Evolutionary conservation across 108 stramenopile genomes (phyloP).

Genomic region (Fistulifera pelliculosa): DNA sequence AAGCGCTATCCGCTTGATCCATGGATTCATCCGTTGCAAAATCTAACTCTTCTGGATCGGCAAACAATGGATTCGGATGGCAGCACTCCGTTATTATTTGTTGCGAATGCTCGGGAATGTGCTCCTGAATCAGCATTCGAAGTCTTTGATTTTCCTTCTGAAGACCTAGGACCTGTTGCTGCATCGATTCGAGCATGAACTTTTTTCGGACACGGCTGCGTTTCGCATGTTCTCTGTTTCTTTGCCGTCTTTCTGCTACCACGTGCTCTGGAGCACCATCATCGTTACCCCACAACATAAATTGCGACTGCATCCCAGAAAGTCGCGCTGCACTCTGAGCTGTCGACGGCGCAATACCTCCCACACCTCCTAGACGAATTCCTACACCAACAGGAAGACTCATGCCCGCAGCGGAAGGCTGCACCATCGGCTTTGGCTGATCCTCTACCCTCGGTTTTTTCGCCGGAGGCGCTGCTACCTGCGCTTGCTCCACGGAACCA

Average conservation of each 20-base stretch:
- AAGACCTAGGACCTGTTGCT: constrained; percentile 79
- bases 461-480: not conserved
- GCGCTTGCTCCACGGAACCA: not conserved
- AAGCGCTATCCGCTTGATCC: constrained; percentile 68
- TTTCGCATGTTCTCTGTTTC: constrained; percentile 97
- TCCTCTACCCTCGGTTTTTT: constrained; percentile 6
- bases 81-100: constrained; percentile 77
- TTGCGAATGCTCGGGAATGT: constrained; percentile 72
- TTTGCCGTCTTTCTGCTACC: constrained; percentile 68
- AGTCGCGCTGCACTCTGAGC: constrained; percentile 20
- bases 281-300: constrained; percentile 20
- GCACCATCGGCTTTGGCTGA: not conserved
- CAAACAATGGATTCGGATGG: constrained; percentile 58
- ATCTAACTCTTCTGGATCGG: constrained; percentile 15
- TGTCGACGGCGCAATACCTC: constrained; percentile 42
- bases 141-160: constrained; percentile 86
- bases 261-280: constrained; percentile 3
- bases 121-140: constrained; percentile 67
- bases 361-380: constrained; percentile 46
- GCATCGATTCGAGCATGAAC: constrained; percentile 95
- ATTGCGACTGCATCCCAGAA: constrained; percentile 12
- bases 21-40: constrained; percentile 11
- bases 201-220: constrained; percentile 95
- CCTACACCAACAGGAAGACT: constrained; percentile 55
- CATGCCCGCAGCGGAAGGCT: constrained; percentile 12